phyloP scores from a whole-genome alignment of 192 early-diverging fungal species.

The Powellomyces hirtus region DNA sequence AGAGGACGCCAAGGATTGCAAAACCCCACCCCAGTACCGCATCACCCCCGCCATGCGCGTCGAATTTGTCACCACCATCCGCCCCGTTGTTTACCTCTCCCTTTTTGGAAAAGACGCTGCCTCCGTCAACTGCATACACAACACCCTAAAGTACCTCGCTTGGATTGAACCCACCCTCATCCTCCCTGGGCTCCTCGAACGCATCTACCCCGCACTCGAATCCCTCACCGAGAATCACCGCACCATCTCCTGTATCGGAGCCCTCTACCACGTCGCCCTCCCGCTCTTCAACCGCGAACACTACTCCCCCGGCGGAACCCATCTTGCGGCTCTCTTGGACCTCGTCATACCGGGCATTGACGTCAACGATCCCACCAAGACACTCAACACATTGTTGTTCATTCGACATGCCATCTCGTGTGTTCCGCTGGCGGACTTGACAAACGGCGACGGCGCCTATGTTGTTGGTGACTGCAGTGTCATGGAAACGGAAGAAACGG shows the following conservation, averaged over 20 bases:
- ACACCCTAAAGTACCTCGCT: slow-evolving; percentile 69
- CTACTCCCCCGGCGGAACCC: slow-evolving; percentile 83
- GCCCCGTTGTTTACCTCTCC: slow-evolving; percentile 56
- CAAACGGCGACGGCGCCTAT: slow-evolving; percentile 20
- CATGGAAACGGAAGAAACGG: slow-evolving; percentile 36
- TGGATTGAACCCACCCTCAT: slow-evolving; percentile 76
- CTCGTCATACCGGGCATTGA: slow-evolving; percentile 88
- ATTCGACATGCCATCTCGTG: slow-evolving; percentile 60
- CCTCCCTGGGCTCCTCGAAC: slow-evolving; percentile 77
- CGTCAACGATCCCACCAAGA: slow-evolving; percentile 87
- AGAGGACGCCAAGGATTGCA: slow-evolving; percentile 35
- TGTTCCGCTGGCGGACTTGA: slow-evolving; percentile 67
- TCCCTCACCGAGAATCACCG: slow-evolving; percentile 77
- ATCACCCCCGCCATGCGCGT: slow-evolving; percentile 54
- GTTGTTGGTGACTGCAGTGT: slow-evolving; percentile 43
- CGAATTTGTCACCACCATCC: slow-evolving; percentile 66
- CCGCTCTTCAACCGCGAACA: slow-evolving; percentile 71
- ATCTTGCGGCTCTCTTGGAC: slow-evolving; percentile 73
- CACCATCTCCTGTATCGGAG: slow-evolving; percentile 78
- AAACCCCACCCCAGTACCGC: slow-evolving; percentile 56
- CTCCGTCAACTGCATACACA: slow-evolving; percentile 56
- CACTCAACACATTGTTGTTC: slow-evolving; percentile 68
- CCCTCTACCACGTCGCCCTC: slow-evolving; percentile 65
- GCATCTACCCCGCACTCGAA: slow-evolving; percentile 85
- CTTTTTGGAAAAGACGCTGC: slow-evolving; percentile 76